Evolutionary conservation across 345 rosid genomes (phyloP).

Genomic region (Trapa bicornis): DNA sequence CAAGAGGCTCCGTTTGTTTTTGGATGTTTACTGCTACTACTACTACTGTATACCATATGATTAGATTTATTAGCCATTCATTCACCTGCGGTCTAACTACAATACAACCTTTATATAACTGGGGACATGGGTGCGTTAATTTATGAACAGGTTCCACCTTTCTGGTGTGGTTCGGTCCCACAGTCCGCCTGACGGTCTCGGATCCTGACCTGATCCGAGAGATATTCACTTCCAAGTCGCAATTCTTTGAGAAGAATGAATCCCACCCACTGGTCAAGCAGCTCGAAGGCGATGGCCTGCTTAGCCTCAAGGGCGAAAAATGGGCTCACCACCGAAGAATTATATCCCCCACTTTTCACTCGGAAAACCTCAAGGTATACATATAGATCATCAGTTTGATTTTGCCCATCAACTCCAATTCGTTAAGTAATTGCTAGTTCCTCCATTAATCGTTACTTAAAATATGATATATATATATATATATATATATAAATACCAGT

Average conservation of each 20-base stretch:
- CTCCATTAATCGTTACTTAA: too few species aligned
- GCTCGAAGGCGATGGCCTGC: slow-evolving; percentile 67
- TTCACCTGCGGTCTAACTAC: too few species aligned
- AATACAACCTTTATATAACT: too few species aligned
- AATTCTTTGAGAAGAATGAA: slow-evolving; percentile 46
- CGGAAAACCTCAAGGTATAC: slow-evolving; percentile 69
- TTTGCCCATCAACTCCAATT: too few species aligned
- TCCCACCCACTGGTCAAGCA: slow-evolving; percentile 38
- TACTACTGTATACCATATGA: too few species aligned
- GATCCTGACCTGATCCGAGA: slow-evolving; percentile 69
- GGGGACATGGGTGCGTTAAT: too few species aligned
- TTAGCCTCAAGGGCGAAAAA: slow-evolving; percentile 57
- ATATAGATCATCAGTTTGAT: too few species aligned
- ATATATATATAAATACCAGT: slow-evolving; percentile 8
- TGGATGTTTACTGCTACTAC: too few species aligned
- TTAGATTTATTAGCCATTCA: too few species aligned
- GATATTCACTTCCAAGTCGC: slow-evolving; percentile 58
- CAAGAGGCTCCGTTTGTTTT: slow-evolving; percentile 2
- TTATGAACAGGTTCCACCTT: slow-evolving; percentile 45
- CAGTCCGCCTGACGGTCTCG: slow-evolving; percentile 54
- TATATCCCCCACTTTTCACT: slow-evolving; percentile 60
- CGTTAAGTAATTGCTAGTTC: too few species aligned
- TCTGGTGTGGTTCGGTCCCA: slow-evolving; percentile 74
- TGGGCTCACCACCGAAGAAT: slow-evolving; percentile 69
- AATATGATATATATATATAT: too few species aligned